Conservation (phyloP, 106 monocot species). For the Dactylorhiza incarnata region DNA sequence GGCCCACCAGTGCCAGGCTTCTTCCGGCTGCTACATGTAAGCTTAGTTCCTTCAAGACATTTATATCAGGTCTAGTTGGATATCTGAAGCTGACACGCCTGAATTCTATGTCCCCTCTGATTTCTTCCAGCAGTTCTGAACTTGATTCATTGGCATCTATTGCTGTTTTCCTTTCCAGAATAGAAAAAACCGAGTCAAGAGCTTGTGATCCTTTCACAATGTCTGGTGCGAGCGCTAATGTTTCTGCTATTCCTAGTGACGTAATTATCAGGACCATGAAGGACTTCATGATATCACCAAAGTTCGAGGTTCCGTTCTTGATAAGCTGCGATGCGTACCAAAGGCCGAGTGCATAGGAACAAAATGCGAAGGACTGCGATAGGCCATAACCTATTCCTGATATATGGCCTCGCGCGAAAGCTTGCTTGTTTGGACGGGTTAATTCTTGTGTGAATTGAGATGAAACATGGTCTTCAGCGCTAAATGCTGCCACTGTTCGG, state of each 20-base stretch:
- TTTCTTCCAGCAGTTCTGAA: slow-evolving; percentile 15
- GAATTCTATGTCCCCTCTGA: slow-evolving; percentile 28
- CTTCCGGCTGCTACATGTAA: slow-evolving; percentile 15
- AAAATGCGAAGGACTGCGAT: slow-evolving; percentile 35
- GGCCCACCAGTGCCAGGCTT: slow-evolving; percentile 21
- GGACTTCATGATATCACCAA: slow-evolving; percentile 31
- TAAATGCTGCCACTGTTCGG: slow-evolving; percentile 30
- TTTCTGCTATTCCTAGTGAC: slow-evolving; percentile 36
- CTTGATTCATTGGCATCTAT: slow-evolving; percentile 27
- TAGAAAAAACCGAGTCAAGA: slow-evolving; percentile 25
- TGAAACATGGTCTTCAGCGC: slow-evolving; percentile 17
- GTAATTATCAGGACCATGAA: slow-evolving; percentile 46
- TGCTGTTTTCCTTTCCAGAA: slow-evolving; percentile 21
- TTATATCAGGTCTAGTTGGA: slow-evolving; percentile 19
- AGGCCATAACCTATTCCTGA: slow-evolving; percentile 37
- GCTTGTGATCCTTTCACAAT: slow-evolving; percentile 30
- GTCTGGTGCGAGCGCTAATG: slow-evolving; percentile 32
- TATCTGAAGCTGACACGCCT: slow-evolving; percentile 20
- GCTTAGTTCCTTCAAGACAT: slow-evolving; percentile 14
- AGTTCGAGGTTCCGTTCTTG: slow-evolving; percentile 25
- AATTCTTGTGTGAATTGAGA: slow-evolving; percentile 19
- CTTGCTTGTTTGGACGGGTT: slow-evolving; percentile 17
- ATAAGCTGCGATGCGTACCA: slow-evolving; percentile 46
- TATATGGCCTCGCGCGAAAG: slow-evolving; percentile 26
- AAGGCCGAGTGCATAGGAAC: slow-evolving; percentile 47